Evolutionary conservation across 257 asterid species (phyloP), one percentile per base, ranked within the genome.

Genomic region (Prunella vulgaris): DNA sequence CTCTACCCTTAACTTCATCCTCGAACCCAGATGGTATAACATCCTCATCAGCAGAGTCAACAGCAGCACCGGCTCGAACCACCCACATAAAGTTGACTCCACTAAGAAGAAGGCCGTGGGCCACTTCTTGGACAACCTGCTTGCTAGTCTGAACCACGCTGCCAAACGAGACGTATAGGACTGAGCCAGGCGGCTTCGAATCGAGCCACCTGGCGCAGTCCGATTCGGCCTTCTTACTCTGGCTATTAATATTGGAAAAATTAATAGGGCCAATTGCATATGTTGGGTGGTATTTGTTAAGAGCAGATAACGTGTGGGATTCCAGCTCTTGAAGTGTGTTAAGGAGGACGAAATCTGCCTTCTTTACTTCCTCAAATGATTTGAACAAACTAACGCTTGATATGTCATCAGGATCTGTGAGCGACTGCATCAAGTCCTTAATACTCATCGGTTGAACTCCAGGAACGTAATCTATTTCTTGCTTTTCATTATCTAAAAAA

Each of bases 51-150:
- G 21, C 78, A 0, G 76, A 70, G 25, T 60, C 67, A 4, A 4
- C 0, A 5, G 81, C 66, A 5, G 82, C 66, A 22, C 80, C 83
- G 6, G 75, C 78, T 8, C 95, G 80, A 27, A 81, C 72, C 0
- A 84, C 84, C 90, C 87, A 84, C 5, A 87, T 51, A 20, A 87
- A 87, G 25, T 71, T 67, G 10, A 78, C 84, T 13, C 51, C 81
- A 15, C 90, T 88, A 0, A 70, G 72, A 9, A 79, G 60, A 54
- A 87, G 83, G 5, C 92, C 91, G 22, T 82, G 27, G 10, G 86
- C 85, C 25, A 85, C 60, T 57, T 83, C 88, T 21, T 46, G 64
- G 42, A 79, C 69, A 5, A 70, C 74, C 4, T 68, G 35, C 40
- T 77, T 68, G 42, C 22, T 81, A 0, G 57, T 25, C 21, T 63